Evolutionary conservation across 2,329 filamentous ascomycete species (phyloP), one percentile per base, ranked within the genome.

Genomic region (Xylariaceae sp.): DNA sequence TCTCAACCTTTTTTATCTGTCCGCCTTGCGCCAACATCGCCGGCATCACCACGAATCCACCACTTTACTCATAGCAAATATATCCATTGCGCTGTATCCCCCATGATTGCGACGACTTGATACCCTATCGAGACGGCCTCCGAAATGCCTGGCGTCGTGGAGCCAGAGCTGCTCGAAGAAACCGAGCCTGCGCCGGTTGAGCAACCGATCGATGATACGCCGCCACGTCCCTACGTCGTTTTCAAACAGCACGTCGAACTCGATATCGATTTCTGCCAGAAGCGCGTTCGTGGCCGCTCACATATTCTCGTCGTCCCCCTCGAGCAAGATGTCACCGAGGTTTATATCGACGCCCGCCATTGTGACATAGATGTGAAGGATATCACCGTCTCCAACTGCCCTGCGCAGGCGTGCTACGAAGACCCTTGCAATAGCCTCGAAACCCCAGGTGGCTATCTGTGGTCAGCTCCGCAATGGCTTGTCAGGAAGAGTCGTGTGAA

Each of bases 241-340:
- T 79, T 89, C 51, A 87, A 91, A 72, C 92, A 97, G 73, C 88
- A 89, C 69, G 86, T 99, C 47, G 86, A 91, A 64, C 78, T 99
- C 56, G 92, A 97, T 65, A 78, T 99, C 67, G 88, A 95, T 73
- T 95, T 99, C 69, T 79, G 81, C 60, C 82, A 81, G 50, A 86
- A 85, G 71, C 81, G 79, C 65, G 74, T 97, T 65, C 85, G 81
- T 57, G 94, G 94, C 47, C 86, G 82, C 59, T 89, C 88, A 8
- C 87, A 92, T 62, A 87, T 99, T 62, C 87, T 86, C 29, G 83
- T 97, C 50, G 85, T 87, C 61, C 76, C 80, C 54, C 55, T 77
- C 39, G 58, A 58, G 40, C 72, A 82, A 55, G 81, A 83, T 49
- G 76, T 85, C 39, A 74, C 79, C 44, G 77, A 80, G 49, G 75